A percentile compares a stretch with the other conserved stretches of the same genome.
These are phyloP conservation scores for Garcia nutans DNA, from an alignment of 345 rosid species.

Conservation along the genomic window DNA sequence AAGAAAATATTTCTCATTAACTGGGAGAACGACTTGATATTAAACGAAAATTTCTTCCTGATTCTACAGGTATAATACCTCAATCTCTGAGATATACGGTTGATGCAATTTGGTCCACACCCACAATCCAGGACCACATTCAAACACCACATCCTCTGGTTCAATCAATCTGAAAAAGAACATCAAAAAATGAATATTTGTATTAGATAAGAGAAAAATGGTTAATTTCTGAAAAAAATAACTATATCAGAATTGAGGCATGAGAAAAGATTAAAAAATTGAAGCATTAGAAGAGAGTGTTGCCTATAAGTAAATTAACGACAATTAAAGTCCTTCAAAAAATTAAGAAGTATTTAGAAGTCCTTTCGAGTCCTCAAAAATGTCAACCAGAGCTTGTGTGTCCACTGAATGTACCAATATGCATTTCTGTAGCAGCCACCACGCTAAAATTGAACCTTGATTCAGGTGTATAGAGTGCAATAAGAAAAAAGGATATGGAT, in stretches of 20 bases:
- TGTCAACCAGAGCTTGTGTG: background rate
- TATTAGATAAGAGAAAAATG: background rate
- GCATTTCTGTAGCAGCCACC: background rate
- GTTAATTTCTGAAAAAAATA: background rate
- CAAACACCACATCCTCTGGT: slow-evolving; percentile 30
- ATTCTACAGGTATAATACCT: slow-evolving; percentile 12
- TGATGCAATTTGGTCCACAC: slow-evolving; percentile 33
- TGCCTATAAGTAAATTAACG: background rate
- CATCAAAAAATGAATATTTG: background rate
- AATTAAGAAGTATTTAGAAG: background rate
- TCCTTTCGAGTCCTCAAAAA: background rate
- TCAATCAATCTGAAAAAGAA: slow-evolving; percentile 23
- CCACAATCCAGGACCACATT: slow-evolving; percentile 35
- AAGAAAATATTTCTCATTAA: background rate
- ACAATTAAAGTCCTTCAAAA: background rate
- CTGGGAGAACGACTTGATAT: background rate
- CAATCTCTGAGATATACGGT: slow-evolving; percentile 30
- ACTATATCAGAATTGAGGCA: background rate
- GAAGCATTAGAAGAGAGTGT: background rate
- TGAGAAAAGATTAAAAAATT: background rate
- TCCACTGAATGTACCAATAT: too few relatives aligned
- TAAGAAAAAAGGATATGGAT: background rate
- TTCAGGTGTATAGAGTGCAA: background rate
- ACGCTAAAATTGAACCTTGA: background rate
- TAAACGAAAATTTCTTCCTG: background rate